These are phyloP conservation scores for Monosporascus sp. DNA, from an alignment of 2,329 filamentous ascomycete genomes.

Conservation along the genomic window DNA sequence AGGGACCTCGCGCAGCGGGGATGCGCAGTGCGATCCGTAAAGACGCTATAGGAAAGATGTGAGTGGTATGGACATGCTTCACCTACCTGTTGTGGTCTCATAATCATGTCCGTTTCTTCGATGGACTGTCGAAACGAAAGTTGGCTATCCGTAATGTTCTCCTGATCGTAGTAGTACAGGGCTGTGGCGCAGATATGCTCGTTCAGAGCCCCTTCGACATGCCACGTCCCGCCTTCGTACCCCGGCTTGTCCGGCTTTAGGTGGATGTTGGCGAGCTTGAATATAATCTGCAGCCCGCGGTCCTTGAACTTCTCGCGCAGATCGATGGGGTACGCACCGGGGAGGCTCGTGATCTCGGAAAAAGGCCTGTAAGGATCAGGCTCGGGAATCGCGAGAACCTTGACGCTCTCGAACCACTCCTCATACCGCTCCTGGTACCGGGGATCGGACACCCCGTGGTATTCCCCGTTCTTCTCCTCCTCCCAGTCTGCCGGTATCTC, in stretches of 20 bases:
- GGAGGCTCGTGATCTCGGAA: background rate
- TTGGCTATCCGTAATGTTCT: conserved; percentile 51
- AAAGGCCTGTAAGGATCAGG: conserved; percentile 11
- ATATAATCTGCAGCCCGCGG: conserved; percentile 52
- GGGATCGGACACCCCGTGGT: conserved; percentile 7
- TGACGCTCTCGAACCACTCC: conserved; percentile 1
- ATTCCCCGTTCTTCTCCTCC: conserved; percentile 5
- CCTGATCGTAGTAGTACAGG: conserved; percentile 55
- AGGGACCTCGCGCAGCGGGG: too few relatives aligned
- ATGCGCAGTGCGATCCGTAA: too few relatives aligned
- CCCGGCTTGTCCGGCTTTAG: conserved; percentile 52
- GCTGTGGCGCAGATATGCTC: conserved; percentile 61
- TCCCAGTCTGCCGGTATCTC: conserved; percentile 4
- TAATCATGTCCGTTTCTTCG: conserved; percentile 22
- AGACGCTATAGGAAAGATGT: conserved; percentile 6
- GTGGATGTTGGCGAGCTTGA: conserved; percentile 58
- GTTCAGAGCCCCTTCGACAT: conserved; percentile 52
- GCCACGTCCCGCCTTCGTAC: conserved; percentile 50
- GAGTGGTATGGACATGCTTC: background rate
- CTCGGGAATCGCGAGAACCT: conserved; percentile 13
- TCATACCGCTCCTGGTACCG: conserved; percentile 12
- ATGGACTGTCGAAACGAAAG: conserved; percentile 45
- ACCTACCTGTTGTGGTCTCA: conserved; percentile 2
- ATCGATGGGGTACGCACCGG: conserved; percentile 16
- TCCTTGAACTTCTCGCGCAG: conserved; percentile 21